phyloP scores from a whole-genome alignment of 2,329 filamentous ascomycete genomes.

The Colletotrichum scovillei region DNA sequence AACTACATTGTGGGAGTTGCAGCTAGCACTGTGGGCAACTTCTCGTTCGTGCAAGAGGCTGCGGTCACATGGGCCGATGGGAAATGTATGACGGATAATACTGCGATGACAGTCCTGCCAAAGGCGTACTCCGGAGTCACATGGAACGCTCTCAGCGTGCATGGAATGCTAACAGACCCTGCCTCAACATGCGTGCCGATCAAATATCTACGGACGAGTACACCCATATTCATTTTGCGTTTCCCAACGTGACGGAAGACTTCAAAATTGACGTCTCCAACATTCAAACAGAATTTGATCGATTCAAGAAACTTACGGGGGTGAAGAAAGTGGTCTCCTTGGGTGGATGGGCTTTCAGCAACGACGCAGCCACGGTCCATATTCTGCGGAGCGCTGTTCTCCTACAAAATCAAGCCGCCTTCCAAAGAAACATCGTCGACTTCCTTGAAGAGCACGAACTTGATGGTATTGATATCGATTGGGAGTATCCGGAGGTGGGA shows the following conservation, averaged over 20 bases:
- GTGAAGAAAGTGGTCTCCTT: slow-evolving; percentile 51
- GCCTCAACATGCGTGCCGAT: slow-evolving; percentile 42
- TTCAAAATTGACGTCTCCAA: neutral
- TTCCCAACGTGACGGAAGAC: slow-evolving; percentile 38
- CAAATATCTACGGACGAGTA: slow-evolving; percentile 36
- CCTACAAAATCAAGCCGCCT: slow-evolving; percentile 49
- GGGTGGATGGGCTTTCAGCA: slow-evolving; percentile 58
- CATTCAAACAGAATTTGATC: slow-evolving; percentile 41
- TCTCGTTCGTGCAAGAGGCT: slow-evolving; percentile 42
- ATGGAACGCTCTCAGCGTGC: neutral
- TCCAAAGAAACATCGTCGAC: slow-evolving; percentile 49
- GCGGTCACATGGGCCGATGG: slow-evolving; percentile 37
- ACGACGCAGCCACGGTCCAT: slow-evolving; percentile 46
- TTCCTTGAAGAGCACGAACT: slow-evolving; percentile 53
- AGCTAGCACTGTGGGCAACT: slow-evolving; percentile 39
- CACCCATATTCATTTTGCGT: slow-evolving; percentile 48
- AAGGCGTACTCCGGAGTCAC: no score
- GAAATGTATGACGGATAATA: neutral
- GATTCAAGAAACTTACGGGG: slow-evolving; percentile 43
- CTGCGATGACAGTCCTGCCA: no score
- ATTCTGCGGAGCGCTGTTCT: slow-evolving; percentile 49
- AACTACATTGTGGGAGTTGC: slow-evolving; percentile 45
- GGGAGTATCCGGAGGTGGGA: slow-evolving; percentile 49
- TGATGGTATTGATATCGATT: slow-evolving; percentile 54
- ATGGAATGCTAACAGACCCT: slow-evolving; percentile 45